Evolutionary conservation across 257 asterid species (phyloP), one percentile per base, ranked within the genome.

Genomic region (Fraxinus quadrangulata): DNA sequence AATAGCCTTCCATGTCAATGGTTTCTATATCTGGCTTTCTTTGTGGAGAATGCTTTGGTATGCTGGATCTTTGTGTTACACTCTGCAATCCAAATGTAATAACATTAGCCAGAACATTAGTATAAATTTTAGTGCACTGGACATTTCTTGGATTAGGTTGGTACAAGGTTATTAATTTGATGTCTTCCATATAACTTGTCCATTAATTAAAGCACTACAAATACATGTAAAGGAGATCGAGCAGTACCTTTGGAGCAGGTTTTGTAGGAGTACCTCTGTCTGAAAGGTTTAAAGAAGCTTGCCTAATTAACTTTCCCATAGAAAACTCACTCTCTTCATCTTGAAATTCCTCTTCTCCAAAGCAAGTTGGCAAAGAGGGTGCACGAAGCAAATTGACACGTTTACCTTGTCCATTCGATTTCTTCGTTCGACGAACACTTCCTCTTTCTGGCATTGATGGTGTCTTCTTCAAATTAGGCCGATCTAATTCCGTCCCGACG

Each of bases 251-350:
- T 7, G 85, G 6, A 61, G 84, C 37, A 42, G 68, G 80, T 68
- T 51, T 63, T 75, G 84, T 76, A 0, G 89, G 89, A 59, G 90
- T 90, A 26, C 81, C 42, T 6, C 59, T 74, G 16, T 81, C 80
- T 1, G 90, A 74, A 16, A 75, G 72, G 56, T 79, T 88, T 67
- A 90, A 68, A 40, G 97, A 91, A 66, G 97, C 97, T 80, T 86
- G 94, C 66, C 90, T 84, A 70, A 89, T 89, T 79, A 89, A 80
- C 76, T 87, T 86, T 0, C 94, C 92, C 94, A 89, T 83, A 49
- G 88, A 84, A 11, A 86, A 86, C 1, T 89, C 90, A 40, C 71
- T 21, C 67, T 89, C 90, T 6, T 82, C 90, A 12, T 83, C 89
- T 26, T 81, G 75, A 33, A 9, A 21, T 37, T 74, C 84, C 0